Base-by-base conservation (phyloP, 2,329 filamentous ascomycete genomes). In the Pseudomassariella vexata region DNA sequence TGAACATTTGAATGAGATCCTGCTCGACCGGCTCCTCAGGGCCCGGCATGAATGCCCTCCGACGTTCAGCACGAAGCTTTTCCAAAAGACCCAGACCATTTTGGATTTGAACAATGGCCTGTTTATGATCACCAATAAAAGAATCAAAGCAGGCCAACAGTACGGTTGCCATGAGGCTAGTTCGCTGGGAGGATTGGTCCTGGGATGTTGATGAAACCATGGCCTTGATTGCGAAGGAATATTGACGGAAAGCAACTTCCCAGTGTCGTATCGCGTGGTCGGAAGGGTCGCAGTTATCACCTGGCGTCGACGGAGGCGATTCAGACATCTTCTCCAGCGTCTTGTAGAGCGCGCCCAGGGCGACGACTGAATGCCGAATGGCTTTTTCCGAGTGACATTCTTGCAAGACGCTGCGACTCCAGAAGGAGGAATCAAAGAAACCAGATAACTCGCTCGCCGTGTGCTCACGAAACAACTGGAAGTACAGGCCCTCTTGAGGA, bases 141-240 rank as follows among this genome's bases (percentile, higher is more conserved):
- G 75, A 79, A 52, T 83, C 77, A 39, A 82, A 82, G 51, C 75
- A 81, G n/a, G 76, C 73, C 29, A 83, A 63, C 22, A 83, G 59
- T 21, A 83, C 73, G 32, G 68, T 79, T 11, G 75, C 70, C 65
- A 82, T 80, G n/a, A 82, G 62, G 29, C 66, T 68, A 9, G 63
- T 74, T 44, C 68, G 65, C 51, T 69, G 65, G 11, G 66, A 68
- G 30, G 50, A 55, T 23, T 60, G 54, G 25, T 67, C 65, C 28
- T 64, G 57, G 9, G 59, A 57, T 10, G 59, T 55, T 5, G 66
- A 57, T 27, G 56, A 56, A 32, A 69, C 52, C 27, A 79, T 62
- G 14, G 69, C 62, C 5, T 65, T 66, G 37, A 72, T 60, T 1
- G 77, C 74, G 34, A 70, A 64, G 2, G 69, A 70, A 45, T 82